These are phyloP conservation scores for Populus hybrid DNA, from an alignment of 441 rosid species.

Conservation along the genomic window DNA sequence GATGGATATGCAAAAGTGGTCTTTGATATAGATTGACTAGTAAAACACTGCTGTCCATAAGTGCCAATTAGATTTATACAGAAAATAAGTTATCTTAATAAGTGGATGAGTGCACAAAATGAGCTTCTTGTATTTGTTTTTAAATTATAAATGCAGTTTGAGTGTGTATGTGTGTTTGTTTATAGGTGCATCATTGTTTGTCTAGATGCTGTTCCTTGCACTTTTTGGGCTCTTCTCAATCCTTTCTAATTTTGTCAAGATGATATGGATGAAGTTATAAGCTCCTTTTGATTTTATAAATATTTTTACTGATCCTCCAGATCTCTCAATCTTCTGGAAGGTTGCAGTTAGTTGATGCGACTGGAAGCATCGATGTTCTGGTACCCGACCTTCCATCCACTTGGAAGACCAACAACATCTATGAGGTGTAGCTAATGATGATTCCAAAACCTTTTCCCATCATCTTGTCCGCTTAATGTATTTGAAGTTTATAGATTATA, in stretches of 20 bases:
- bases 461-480: slow-evolving; percentile 17
- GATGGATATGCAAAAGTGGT: not conserved
- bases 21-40: not conserved
- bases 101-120: not conserved
- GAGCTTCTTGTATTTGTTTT: not conserved
- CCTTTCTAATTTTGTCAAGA: not conserved
- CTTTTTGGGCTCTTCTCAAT: not conserved
- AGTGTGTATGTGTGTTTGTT: not conserved
- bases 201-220: not conserved
- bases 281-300: slow-evolving; percentile 21
- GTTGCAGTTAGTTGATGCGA: slow-evolving; percentile 73
- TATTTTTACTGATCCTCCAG: slow-evolving; percentile 36
- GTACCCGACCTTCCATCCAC: slow-evolving; percentile 61
- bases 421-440: slow-evolving; percentile 49
- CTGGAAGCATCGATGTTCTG: slow-evolving; percentile 66
- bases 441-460: slow-evolving; percentile 17
- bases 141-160: not conserved
- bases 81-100: no score
- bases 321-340: slow-evolving; percentile 66
- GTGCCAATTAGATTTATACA: not conserved
- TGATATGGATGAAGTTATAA: not conserved
- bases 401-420: slow-evolving; percentile 47
- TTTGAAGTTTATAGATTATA: not conserved
- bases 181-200: not conserved
- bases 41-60: not conserved